Conservation (phyloP, 805 yeast genomes). For the Metschnikowia rubicola region DNA sequence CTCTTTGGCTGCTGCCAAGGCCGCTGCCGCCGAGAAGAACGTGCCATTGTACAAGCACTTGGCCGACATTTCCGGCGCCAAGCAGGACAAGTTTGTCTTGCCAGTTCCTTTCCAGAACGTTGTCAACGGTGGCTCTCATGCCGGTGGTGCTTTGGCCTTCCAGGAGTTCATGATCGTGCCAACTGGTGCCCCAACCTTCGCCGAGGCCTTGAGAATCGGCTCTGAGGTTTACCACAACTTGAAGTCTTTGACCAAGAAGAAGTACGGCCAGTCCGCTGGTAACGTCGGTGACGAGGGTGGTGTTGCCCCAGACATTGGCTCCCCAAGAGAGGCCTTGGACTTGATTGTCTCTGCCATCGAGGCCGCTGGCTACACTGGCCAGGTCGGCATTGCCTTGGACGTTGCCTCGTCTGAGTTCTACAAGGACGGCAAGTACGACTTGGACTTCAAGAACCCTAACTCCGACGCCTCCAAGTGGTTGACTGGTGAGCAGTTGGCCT, state of each 20-base stretch:
- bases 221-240: constrained; percentile 97
- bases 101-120: constrained; percentile 99
- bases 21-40: constrained; percentile 94
- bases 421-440: constrained; percentile 95
- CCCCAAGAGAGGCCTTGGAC: constrained; percentile 97
- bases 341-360: constrained; percentile 86
- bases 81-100: constrained; percentile 81
- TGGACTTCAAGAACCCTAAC: constrained; percentile 97
- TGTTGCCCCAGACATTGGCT: constrained; percentile 96
- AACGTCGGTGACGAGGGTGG: constrained; percentile 99
- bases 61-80: constrained; percentile 68
- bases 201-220: constrained; percentile 96
- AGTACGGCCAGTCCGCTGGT: constrained; percentile 97
- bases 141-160: constrained; percentile 98
- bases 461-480: constrained; percentile 90
- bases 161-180: constrained; percentile 99
- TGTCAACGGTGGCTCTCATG: constrained; percentile 99
- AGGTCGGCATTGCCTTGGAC: constrained; percentile 89
- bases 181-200: constrained; percentile 81
- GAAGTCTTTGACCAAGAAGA: constrained; percentile 88
- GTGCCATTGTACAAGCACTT: constrained; percentile 93
- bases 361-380: constrained; percentile 92
- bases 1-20: constrained; percentile 94
- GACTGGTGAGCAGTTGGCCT: constrained; percentile 82
- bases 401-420: constrained; percentile 97